These are phyloP conservation scores for Aegilops sharonensis DNA, from an alignment of 176 grass and related monocot species.

Conservation along the genomic window DNA sequence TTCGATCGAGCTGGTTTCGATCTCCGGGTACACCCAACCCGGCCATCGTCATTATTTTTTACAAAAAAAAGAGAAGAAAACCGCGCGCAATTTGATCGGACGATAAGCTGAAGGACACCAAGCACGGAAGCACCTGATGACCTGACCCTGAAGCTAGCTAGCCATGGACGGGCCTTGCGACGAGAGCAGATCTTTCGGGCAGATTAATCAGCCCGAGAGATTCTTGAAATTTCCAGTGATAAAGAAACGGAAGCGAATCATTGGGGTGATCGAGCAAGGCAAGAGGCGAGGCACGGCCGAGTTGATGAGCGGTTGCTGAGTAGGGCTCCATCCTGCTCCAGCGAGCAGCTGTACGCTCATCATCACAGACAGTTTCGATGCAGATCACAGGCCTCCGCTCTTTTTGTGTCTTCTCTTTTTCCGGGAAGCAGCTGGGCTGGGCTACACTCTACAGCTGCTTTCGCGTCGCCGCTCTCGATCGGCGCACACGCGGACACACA, in stretches of 20 bases:
- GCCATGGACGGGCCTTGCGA: neutral
- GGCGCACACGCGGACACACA: neutral
- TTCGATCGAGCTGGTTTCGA: too few species aligned
- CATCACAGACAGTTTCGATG: neutral
- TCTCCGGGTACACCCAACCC: too few species aligned
- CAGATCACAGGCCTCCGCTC: neutral
- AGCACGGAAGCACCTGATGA: neutral
- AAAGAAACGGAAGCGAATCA: neutral
- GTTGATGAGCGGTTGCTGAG: neutral
- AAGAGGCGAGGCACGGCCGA: neutral
- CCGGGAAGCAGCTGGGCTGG: neutral
- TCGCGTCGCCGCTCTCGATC: neutral
- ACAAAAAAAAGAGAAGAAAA: too few species aligned
- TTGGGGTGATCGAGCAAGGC: neutral
- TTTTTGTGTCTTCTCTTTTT: neutral
- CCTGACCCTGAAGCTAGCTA: too few species aligned
- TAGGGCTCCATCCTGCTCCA: neutral
- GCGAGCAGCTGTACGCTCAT: neutral
- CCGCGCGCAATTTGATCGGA: too few species aligned
- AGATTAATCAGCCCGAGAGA: neutral
- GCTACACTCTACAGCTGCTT: neutral
- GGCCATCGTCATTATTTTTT: too few species aligned
- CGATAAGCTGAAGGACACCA: neutral
- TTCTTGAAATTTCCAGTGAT: neutral
- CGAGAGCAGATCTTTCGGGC: neutral